phyloP scores from a whole-genome alignment of 2,329 filamentous ascomycete species.

The Talaromyces atroroseus region DNA sequence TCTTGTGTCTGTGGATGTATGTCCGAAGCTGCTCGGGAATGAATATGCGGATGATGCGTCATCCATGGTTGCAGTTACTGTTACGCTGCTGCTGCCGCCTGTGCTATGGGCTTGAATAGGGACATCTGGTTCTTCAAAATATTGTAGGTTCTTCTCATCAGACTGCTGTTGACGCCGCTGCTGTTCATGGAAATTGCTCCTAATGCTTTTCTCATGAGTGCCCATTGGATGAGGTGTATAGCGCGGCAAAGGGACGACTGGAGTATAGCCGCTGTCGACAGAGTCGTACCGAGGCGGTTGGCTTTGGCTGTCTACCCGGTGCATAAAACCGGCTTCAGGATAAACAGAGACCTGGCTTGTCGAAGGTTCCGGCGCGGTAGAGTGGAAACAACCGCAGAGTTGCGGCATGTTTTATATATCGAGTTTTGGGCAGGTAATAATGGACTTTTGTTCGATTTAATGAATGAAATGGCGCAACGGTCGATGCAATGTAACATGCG shows the following conservation, averaged over 20 bases:
- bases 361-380: not conserved
- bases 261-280: conserved; percentile 26
- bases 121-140: conserved; percentile 20
- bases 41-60: conserved; percentile 38
- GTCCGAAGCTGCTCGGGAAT: conserved; percentile 40
- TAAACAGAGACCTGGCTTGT: conserved; percentile 10
- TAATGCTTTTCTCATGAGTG: conserved; percentile 36
- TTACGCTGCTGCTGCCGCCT: conserved; percentile 19
- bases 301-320: not conserved
- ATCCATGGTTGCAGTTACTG: conserved; percentile 10
- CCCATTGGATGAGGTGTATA: conserved; percentile 37
- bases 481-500: not conserved
- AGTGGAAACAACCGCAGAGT: conserved; percentile 13
- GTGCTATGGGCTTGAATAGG: conserved; percentile 21
- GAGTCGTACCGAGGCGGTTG: conserved; percentile 14
- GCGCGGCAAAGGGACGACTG: conserved; percentile 32
- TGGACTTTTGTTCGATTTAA: not conserved
- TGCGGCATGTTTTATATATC: conserved; percentile 3
- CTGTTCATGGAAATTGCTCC: conserved; percentile 21
- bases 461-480: not conserved
- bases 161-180: conserved; percentile 20
- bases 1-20: conserved; percentile 40
- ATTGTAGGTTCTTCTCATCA: conserved; percentile 29
- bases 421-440: not conserved
- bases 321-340: conserved; percentile 10